Conservation (phyloP, 257 asterid genomes). For the Hygrophila difformis region DNA sequence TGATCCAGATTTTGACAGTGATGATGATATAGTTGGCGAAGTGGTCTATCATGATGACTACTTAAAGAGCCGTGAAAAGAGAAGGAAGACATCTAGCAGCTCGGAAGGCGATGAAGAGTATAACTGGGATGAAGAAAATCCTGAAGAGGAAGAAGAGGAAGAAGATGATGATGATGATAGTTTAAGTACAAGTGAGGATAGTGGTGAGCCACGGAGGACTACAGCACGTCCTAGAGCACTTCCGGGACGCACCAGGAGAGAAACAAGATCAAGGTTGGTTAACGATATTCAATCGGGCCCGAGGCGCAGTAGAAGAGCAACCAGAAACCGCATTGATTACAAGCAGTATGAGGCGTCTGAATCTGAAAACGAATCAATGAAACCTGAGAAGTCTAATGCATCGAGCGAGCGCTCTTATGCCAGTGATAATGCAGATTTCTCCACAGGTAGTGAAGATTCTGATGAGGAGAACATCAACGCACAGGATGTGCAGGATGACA, state of each 20-base stretch:
- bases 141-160: constrained; percentile 83
- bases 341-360: constrained; percentile 72
- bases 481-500: constrained; percentile 26
- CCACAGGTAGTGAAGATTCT: constrained; percentile 34
- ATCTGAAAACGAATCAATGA: constrained; percentile 51
- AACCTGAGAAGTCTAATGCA: constrained; percentile 41
- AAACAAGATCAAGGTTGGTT: constrained; percentile 54
- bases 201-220: constrained; percentile 39
- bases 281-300: constrained; percentile 56
- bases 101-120: constrained; percentile 94
- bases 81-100: constrained; percentile 64
- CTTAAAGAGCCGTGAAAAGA: constrained; percentile 49
- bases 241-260: constrained; percentile 65
- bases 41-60: constrained; percentile 89
- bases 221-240: constrained; percentile 33
- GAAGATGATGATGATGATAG: constrained; percentile 58
- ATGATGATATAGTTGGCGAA: constrained; percentile 93
- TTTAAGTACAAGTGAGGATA: constrained; percentile 57
- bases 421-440: constrained; percentile 40
- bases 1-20: constrained; percentile 72
- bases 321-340: constrained; percentile 66
- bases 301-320: constrained; percentile 86
- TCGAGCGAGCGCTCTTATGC: constrained; percentile 32
- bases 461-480: constrained; percentile 25
- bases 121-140: constrained; percentile 62